Evolutionary conservation across 768 basidiomycete species (phyloP).

Genomic region (Coprinopsis cinerea): DNA sequence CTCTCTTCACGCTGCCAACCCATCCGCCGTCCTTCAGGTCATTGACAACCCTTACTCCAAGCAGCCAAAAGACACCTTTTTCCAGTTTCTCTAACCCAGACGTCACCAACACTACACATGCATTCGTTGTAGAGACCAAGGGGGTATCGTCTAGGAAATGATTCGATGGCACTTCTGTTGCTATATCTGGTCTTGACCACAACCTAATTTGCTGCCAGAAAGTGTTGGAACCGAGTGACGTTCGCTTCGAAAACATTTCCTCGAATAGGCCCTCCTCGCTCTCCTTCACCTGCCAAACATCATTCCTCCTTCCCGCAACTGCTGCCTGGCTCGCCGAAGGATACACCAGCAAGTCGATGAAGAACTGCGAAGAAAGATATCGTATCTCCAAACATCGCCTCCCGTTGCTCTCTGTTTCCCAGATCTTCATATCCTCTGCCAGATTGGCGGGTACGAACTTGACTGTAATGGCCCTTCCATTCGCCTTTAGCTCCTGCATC

Average conservation of each 20-base stretch:
- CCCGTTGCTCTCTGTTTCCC: conserved; percentile 16
- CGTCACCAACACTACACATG: background rate
- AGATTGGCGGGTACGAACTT: conserved; percentile 34
- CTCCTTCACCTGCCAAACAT: background rate
- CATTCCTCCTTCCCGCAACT: background rate
- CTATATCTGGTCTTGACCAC: background rate
- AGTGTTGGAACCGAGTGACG: background rate
- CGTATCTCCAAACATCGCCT: conserved; percentile 26
- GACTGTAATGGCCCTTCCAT: conserved; percentile 30
- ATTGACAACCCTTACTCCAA: background rate
- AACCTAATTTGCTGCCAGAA: background rate
- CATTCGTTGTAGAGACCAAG: background rate
- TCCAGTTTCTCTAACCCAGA: background rate
- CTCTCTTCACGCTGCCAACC: background rate
- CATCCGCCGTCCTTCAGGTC: background rate
- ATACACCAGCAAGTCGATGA: conserved; percentile 35
- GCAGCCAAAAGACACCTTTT: background rate
- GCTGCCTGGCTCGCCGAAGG: conserved; percentile 9
- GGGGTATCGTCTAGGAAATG: background rate
- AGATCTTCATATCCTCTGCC: conserved; percentile 4
- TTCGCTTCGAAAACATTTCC: background rate
- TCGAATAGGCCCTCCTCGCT: background rate
- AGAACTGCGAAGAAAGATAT: conserved; percentile 42
- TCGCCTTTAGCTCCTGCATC: conserved; percentile 18
- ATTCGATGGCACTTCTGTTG: background rate